A percentile compares a stretch with the other conserved stretches of the same genome.
Evolutionary conservation across 1,284 basidiomycete genomes (phyloP).

Genomic region (Ganoderma resinaceum): DNA sequence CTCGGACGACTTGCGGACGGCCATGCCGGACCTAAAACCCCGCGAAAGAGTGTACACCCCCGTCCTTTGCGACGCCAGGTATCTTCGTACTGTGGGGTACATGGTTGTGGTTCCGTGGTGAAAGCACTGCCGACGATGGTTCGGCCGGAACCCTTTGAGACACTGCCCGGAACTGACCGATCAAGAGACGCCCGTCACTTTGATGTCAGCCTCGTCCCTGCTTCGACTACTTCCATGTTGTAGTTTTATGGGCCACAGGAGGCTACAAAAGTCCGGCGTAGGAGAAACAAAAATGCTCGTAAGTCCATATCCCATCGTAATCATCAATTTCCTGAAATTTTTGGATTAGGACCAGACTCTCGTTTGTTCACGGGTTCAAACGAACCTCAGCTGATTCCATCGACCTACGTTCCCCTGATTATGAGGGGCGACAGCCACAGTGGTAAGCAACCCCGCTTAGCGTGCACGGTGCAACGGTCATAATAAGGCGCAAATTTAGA

Average conservation of each 20-base stretch:
- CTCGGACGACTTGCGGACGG: conserved; percentile 17
- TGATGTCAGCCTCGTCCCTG: not conserved
- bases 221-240: not conserved
- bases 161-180: not conserved
- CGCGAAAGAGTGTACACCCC: not conserved
- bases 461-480: not conserved
- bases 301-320: too few species aligned
- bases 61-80: not conserved
- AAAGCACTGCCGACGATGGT: not conserved
- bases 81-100: not conserved
- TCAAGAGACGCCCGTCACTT: not conserved
- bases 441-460: not conserved
- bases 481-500: not conserved
- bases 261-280: not conserved
- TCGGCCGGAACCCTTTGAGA: too few species aligned
- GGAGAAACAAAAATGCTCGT: too few species aligned
- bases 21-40: conserved; percentile 19
- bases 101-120: not conserved
- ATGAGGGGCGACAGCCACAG: too few species aligned
- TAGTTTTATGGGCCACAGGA: too few species aligned
- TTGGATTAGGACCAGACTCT: too few species aligned
- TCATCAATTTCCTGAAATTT: too few species aligned
- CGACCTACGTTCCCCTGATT: too few species aligned
- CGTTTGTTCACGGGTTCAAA: too few species aligned
- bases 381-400: too few species aligned